These are phyloP conservation scores for Rhamnella rubrinervis DNA, from an alignment of 331 rosid genomes.

Conservation along the genomic window DNA sequence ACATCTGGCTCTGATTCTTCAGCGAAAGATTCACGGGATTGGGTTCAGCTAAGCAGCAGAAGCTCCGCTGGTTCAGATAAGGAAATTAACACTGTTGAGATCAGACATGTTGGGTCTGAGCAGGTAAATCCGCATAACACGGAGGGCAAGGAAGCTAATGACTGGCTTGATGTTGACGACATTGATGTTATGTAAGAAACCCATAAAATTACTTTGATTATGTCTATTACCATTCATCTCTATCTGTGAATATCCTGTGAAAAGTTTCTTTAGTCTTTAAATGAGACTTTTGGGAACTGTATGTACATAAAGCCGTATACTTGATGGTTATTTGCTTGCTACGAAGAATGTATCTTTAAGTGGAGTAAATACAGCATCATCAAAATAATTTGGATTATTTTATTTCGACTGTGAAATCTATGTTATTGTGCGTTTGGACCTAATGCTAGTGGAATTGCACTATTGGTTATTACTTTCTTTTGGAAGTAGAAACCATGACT, in stretches of 20 bases:
- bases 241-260: conserved; percentile 55
- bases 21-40: conserved; percentile 79
- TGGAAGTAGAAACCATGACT: too few species aligned
- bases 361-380: conserved; percentile 34
- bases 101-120: conserved; percentile 52
- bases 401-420: neutral
- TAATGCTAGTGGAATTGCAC: too few species aligned
- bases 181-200: conserved; percentile 64
- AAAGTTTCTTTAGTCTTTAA: conserved; percentile 33
- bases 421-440: too few species aligned
- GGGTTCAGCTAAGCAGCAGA: conserved; percentile 83
- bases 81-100: conserved; percentile 48
- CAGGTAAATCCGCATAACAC: conserved; percentile 56
- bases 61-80: conserved; percentile 66
- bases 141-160: conserved; percentile 74
- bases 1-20: conserved; percentile 85
- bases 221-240: conserved; percentile 16
- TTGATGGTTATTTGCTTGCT: conserved; percentile 29
- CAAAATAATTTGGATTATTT: conserved; percentile 19
- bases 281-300: conserved; percentile 38
- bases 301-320: conserved; percentile 45
- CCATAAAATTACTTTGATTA: conserved; percentile 13
- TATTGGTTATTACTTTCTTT: too few species aligned
- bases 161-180: conserved; percentile 91
- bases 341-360: conserved; percentile 21